Evolutionary conservation across 192 early-diverging fungal genomes (phyloP).

Genomic region (Coemansia sp.): DNA sequence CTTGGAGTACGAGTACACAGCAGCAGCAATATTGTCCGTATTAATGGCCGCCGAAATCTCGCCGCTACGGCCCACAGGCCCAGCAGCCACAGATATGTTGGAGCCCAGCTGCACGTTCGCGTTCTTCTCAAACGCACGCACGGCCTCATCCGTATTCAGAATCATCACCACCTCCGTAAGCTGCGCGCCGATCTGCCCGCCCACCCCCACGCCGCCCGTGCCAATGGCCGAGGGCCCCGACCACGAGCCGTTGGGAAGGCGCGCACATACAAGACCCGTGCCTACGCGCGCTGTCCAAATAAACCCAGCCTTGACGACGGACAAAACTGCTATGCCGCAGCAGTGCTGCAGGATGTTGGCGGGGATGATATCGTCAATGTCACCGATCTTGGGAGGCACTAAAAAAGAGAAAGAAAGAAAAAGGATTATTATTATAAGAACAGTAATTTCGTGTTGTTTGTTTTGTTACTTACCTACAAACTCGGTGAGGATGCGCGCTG

Average conservation of each 20-base stretch:
- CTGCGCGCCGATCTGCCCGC: constrained; percentile 86
- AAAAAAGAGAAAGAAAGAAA: not conserved
- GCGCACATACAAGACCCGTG: constrained; percentile 83
- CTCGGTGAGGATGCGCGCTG: constrained; percentile 45
- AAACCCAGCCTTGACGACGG: constrained; percentile 92
- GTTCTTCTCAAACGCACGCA: constrained; percentile 78
- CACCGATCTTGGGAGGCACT: constrained; percentile 50
- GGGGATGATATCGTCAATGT: constrained; percentile 70
- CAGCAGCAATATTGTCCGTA: constrained; percentile 65
- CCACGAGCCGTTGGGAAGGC: constrained; percentile 68
- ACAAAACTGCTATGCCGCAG: constrained; percentile 89
- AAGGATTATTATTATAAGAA: not conserved
- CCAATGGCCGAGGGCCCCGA: constrained; percentile 85
- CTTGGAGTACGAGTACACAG: constrained; percentile 94
- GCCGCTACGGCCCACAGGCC: constrained; percentile 80
- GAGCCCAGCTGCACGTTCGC: constrained; percentile 89
- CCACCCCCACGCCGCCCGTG: constrained; percentile 81
- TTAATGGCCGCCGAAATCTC: constrained; percentile 78
- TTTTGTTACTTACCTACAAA: constrained; percentile 21
- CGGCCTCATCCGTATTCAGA: constrained; percentile 78
- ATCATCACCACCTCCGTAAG: constrained; percentile 91
- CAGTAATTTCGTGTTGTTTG: not conserved
- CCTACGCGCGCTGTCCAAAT: constrained; percentile 86
- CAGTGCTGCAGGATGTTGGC: constrained; percentile 68
- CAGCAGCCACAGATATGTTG: constrained; percentile 83